These are phyloP conservation scores for Thinopyrum elongatum DNA, from an alignment of 176 grass and related monocot species.

Conservation along the genomic window DNA sequence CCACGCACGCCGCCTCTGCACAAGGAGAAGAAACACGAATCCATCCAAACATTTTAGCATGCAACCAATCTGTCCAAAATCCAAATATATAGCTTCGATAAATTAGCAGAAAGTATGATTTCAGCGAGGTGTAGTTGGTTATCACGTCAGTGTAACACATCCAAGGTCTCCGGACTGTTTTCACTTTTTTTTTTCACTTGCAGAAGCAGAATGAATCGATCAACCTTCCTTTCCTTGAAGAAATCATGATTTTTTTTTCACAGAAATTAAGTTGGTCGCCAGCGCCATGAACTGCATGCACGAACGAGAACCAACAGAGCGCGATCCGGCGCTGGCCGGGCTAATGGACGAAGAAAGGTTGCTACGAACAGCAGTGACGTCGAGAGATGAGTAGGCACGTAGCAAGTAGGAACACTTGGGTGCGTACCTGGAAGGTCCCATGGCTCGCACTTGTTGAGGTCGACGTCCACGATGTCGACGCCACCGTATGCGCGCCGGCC, in stretches of 20 bases:
- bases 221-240: not conserved
- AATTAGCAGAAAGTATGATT: no score
- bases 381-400: not conserved
- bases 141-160: conserved; percentile 81
- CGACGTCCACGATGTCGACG: conserved; percentile 60
- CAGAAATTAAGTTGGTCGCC: not conserved
- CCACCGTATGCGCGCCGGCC: conserved; percentile 15
- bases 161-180: conserved; percentile 64
- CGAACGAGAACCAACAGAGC: not conserved
- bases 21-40: not conserved
- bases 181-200: not conserved
- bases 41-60: not conserved
- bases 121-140: conserved; percentile 62
- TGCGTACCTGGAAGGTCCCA: conserved; percentile 75
- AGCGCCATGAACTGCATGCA: not conserved
- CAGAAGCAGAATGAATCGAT: not conserved
- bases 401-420: not conserved
- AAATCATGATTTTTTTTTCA: not conserved
- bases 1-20: conserved; percentile 30
- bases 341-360: not conserved
- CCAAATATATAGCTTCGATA: not conserved
- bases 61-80: not conserved
- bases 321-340: not conserved
- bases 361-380: not conserved
- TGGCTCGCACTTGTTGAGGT: conserved; percentile 91